Evolutionary conservation across 805 yeast species (phyloP).

Genomic region (Cyberlindnera petersonii): DNA sequence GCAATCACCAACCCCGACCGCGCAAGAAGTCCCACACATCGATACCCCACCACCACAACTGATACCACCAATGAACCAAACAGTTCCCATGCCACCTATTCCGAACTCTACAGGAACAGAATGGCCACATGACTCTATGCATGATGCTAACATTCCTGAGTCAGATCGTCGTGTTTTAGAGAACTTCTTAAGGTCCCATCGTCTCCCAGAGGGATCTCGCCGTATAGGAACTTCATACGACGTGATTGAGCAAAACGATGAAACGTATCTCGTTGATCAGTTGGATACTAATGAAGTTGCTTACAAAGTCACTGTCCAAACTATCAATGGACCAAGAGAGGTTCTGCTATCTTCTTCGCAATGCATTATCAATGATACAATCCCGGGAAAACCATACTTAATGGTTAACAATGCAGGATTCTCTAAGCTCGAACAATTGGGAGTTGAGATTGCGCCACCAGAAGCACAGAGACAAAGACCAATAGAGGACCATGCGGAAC

Average conservation of each 20-base stretch:
- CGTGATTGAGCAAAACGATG: conserved; percentile 16
- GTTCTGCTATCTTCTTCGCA: conserved; percentile 26
- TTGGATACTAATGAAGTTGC: conserved; percentile 6
- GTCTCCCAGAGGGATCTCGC: conserved; percentile 15
- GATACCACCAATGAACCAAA: conserved; percentile 1
- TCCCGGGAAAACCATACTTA: conserved; percentile 24
- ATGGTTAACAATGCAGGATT: conserved; percentile 28
- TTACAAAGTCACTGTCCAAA: conserved; percentile 16
- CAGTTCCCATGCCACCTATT: no score
- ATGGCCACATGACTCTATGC: no score
- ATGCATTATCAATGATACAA: conserved; percentile 24
- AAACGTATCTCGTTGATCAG: conserved; percentile 23
- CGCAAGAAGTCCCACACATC: neutral
- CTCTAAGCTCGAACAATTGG: conserved; percentile 21
- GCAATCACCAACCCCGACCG: neutral
- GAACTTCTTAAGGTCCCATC: conserved; percentile 3
- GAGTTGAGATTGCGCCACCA: conserved; percentile 21
- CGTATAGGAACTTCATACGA: conserved; percentile 18
- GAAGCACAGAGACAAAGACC: conserved; percentile 3
- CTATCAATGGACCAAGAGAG: conserved; percentile 12
- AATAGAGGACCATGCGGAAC: neutral
- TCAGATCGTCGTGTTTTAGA: conserved; percentile 4
- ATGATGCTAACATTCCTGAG: neutral
- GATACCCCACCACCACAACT: conserved; percentile 2
- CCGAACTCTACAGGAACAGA: no score